Base-by-base conservation (phyloP, 306 rosid genomes). In the Rosa rugosa region DNA sequence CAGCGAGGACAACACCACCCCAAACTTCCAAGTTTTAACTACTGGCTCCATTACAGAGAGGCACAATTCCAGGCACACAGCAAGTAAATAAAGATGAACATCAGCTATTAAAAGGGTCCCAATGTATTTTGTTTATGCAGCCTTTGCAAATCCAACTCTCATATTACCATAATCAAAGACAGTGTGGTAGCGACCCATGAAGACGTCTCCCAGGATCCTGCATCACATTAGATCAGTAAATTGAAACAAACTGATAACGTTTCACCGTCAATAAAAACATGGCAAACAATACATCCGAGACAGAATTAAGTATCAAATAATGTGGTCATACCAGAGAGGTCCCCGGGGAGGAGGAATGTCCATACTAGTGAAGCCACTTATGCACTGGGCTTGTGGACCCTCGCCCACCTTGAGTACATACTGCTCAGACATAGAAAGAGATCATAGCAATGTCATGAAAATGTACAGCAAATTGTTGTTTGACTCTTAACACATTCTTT, bases 271-370 rank as follows among this genome's bases (percentile, higher is more conserved):
- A 63, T 14, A 70, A 50, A 31, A 59, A 45, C 77, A 40, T 50
- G 67, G 75, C 69, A 75, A 76, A 75, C 68, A 25, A 46, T 66
- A 3, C 0, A 44, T 11, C 14, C 4, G 9, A 53, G 12, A 5
- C 13, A 12, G 41, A 40, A 65, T 9, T 5, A 13, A 71, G 27
- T 40, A 12, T 40, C 60, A 67, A 81, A 74, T 54, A 65, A 69
- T 42, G 70, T 46, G 65, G 46, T 41, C 45, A 64, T 93, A 93
- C 99, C 99, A 95, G 81, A 95, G 89, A 74, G 99, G 96, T 73
- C 99, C 99, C 41, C 89, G 88, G 57, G 99, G 98, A 79, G 98
- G 99, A 84, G 99, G 91, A 77, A 93, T 46, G 80, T 95, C 99
- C 82, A 93, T 3, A 71, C 90, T 83, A 14, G 63, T 86, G 81